Conservation (phyloP, 257 asterid genomes). For the Thymus quinquecostatus region DNA sequence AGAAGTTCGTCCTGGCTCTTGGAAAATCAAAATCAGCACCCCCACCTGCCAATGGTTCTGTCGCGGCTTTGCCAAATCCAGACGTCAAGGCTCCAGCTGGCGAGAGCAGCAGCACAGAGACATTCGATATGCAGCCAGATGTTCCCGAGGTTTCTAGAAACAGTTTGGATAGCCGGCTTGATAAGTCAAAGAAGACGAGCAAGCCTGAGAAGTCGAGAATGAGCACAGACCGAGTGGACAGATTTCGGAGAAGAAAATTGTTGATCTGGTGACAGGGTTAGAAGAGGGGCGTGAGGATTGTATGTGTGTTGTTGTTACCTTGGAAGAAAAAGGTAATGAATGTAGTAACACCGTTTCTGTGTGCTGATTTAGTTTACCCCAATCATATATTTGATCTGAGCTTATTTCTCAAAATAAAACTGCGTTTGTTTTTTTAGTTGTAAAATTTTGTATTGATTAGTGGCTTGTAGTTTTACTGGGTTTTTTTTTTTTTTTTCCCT, state of each 20-base stretch:
- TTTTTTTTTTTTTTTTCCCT: neutral
- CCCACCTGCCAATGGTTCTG: conserved; percentile 44
- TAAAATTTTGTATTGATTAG: conserved; percentile 47
- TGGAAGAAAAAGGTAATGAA: conserved; percentile 30
- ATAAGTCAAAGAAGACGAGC: conserved; percentile 80
- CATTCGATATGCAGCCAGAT: conserved; percentile 58
- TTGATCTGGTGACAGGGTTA: conserved; percentile 65
- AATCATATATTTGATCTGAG: conserved; percentile 40
- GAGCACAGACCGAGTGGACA: conserved; percentile 89
- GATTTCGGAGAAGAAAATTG: conserved; percentile 82
- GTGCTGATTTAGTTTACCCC: conserved; percentile 38
- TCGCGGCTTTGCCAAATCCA: conserved; percentile 43
- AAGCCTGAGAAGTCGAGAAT: conserved; percentile 84
- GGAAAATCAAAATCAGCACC: conserved; percentile 70
- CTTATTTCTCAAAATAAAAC: conserved; percentile 32
- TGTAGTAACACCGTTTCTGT: conserved; percentile 30
- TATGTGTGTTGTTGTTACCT: conserved; percentile 28
- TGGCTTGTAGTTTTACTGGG: conserved; percentile 37
- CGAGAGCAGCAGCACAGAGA: conserved; percentile 50
- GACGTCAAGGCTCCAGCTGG: conserved; percentile 48
- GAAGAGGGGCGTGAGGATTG: conserved; percentile 3
- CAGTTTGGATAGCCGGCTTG: conserved; percentile 93
- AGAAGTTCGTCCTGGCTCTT: conserved; percentile 74
- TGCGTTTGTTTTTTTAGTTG: conserved; percentile 38
- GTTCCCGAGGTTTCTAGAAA: conserved; percentile 82